Evolutionary conservation across 768 basidiomycete species (phyloP).

Genomic region (Boletus sensibilis): DNA sequence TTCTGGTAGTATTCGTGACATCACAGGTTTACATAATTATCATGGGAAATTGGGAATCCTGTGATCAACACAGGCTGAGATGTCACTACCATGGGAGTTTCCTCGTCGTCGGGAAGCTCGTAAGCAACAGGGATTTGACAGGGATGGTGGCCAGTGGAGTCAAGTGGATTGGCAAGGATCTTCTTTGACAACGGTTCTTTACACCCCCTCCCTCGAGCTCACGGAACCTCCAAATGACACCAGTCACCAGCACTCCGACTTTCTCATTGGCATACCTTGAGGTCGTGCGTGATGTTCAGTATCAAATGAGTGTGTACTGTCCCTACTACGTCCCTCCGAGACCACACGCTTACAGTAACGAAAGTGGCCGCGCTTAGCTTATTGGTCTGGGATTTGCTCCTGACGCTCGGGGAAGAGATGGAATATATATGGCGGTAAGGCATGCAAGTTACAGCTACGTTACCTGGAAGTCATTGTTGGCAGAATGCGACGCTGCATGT

Average conservation of each 20-base stretch:
- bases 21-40: too few species aligned
- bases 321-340: neutral
- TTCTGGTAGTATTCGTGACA: too few species aligned
- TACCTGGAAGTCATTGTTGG: neutral
- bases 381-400: slow-evolving; percentile 28
- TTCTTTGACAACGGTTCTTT: too few species aligned
- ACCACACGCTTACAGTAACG: neutral
- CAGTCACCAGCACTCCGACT: neutral
- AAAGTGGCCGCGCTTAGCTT: slow-evolving; percentile 29
- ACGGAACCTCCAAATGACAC: slow-evolving; percentile 3
- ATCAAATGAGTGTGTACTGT: slow-evolving; percentile 10
- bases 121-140: too few species aligned
- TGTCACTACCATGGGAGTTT: too few species aligned
- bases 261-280: slow-evolving; percentile 8
- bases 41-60: too few species aligned
- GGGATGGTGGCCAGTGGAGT: neutral
- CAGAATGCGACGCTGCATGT: slow-evolving; percentile 11
- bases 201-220: neutral
- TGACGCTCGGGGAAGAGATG: slow-evolving; percentile 25
- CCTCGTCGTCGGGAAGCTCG: neutral
- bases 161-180: neutral
- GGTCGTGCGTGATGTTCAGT: slow-evolving; percentile 5
- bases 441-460: too few species aligned
- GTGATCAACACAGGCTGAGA: neutral
- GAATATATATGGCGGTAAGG: slow-evolving; percentile 34